Conservation (phyloP, 2,329 filamentous ascomycete species). For the Calycina marina region DNA sequence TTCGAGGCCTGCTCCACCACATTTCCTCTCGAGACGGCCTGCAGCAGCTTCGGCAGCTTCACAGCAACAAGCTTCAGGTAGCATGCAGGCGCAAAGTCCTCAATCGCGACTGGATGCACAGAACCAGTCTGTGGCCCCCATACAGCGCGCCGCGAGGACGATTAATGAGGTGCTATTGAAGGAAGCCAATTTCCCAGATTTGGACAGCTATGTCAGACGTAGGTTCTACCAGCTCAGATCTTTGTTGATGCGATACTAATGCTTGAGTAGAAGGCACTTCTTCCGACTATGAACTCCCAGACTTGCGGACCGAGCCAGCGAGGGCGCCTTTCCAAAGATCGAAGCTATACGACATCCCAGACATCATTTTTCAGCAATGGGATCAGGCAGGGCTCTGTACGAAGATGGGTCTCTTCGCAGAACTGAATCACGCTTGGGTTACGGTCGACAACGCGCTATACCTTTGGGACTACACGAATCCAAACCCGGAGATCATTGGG, state of each 20-base stretch:
- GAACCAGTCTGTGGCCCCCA: conserved; percentile 38
- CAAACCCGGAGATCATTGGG: conserved; percentile 81
- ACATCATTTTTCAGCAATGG: conserved; percentile 83
- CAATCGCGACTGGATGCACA: conserved; percentile 1
- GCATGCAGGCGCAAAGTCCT: conserved; percentile 6
- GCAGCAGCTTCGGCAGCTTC: conserved; percentile 27
- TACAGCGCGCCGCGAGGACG: conserved; percentile 67
- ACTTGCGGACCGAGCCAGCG: conserved; percentile 38
- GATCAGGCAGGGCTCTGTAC: conserved; percentile 77
- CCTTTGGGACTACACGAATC: conserved; percentile 91
- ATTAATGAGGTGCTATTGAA: conserved; percentile 65
- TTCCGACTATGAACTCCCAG: conserved; percentile 75
- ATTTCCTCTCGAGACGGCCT: background rate
- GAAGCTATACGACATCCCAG: conserved; percentile 78
- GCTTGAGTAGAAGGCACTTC: conserved; percentile 60
- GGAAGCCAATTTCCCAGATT: conserved; percentile 72
- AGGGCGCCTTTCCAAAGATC: conserved; percentile 86
- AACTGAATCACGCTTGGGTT: conserved; percentile 91
- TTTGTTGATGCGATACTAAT: conserved; percentile 14
- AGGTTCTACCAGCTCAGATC: conserved; percentile 30
- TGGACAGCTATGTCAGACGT: conserved; percentile 84
- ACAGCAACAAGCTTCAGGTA: conserved; percentile 13
- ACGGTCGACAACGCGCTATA: conserved; percentile 92
- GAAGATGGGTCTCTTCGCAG: conserved; percentile 89
- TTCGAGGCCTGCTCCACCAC: conserved; percentile 29